Percentiles rank a stretch among this genome's conserved stretches.
These are phyloP conservation scores for Yamadazyma trypodendri DNA, from an alignment of 1,139 yeast species.

Conservation along the genomic window DNA sequence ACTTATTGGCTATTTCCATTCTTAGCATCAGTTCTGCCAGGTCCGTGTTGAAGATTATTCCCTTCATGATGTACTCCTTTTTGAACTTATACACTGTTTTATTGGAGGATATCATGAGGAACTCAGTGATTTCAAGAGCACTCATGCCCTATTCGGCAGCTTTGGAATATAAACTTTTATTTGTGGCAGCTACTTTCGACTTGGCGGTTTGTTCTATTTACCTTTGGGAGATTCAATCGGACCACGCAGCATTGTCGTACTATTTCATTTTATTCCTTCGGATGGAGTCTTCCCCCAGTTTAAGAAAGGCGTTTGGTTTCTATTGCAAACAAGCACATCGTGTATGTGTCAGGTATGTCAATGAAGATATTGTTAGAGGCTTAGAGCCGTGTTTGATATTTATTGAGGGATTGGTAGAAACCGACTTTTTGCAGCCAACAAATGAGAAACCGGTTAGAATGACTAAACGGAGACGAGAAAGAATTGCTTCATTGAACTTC, in stretches of 20 bases:
- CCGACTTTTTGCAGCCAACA: background rate
- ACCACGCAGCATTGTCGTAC: conserved; percentile 24
- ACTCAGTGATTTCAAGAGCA: conserved; percentile 28
- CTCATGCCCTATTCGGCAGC: conserved; percentile 31
- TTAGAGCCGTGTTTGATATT: conserved; percentile 1
- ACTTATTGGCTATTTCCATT: conserved; percentile 36
- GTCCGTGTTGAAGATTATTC: conserved; percentile 35
- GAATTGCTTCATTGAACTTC: conserved; percentile 29
- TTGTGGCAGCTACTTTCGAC: conserved; percentile 41
- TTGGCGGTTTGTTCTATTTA: conserved; percentile 29
- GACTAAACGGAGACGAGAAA: conserved; percentile 1
- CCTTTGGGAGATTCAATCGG: conserved; percentile 23
- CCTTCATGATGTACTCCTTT: conserved; percentile 47
- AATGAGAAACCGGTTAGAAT: background rate
- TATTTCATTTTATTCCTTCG: conserved; percentile 42
- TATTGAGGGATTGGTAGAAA: background rate
- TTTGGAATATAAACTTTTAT: conserved; percentile 36
- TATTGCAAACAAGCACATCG: conserved; percentile 14
- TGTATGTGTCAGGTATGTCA: background rate
- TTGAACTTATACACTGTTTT: conserved; percentile 39
- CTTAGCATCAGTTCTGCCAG: conserved; percentile 25
- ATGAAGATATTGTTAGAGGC: background rate
- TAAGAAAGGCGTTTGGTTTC: conserved; percentile 14
- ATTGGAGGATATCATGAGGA: conserved; percentile 36
- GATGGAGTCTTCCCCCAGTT: conserved; percentile 42